A percentile compares a stretch with the other conserved stretches of the same genome.
phyloP scores from a whole-genome alignment of 192 early-diverging fungal species.

The Rhizoclosmatium sp. region DNA sequence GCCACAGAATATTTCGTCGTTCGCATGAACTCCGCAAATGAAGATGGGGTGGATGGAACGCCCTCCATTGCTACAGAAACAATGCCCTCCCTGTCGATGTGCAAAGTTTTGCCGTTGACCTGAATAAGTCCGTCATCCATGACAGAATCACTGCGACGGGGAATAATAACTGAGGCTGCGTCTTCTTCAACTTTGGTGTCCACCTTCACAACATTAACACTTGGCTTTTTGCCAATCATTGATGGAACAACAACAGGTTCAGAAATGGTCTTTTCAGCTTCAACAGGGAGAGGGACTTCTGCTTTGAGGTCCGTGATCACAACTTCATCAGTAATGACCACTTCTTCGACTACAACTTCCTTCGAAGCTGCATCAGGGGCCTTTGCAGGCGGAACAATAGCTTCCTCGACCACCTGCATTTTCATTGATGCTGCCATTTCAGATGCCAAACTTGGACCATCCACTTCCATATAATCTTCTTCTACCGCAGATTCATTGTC shows the following conservation, averaged over 20 bases:
- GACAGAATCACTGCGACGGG: slow-evolving; percentile 18
- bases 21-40: not conserved
- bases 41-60: not conserved
- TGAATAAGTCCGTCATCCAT: slow-evolving; percentile 27
- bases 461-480: not conserved
- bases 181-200: not conserved
- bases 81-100: not conserved
- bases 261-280: not conserved
- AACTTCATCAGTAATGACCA: too few species aligned
- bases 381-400: too few species aligned
- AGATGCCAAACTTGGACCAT: not conserved
- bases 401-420: too few species aligned
- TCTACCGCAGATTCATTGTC: not conserved
- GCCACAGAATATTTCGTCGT: not conserved
- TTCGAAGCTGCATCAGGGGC: too few species aligned
- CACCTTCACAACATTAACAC: not conserved
- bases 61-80: not conserved
- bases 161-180: slow-evolving; percentile 1
- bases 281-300: too few species aligned
- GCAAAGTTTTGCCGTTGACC: slow-evolving; percentile 14
- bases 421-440: too few species aligned
- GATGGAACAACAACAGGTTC: not conserved
- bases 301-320: too few species aligned
- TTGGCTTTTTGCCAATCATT: not conserved
- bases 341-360: too few species aligned